Percentiles rank a stretch among this genome's conserved stretches.
These are phyloP conservation scores for Mastigamoeba balamuthi DNA, from an alignment of 78 protist species.

Conservation along the genomic window DNA sequence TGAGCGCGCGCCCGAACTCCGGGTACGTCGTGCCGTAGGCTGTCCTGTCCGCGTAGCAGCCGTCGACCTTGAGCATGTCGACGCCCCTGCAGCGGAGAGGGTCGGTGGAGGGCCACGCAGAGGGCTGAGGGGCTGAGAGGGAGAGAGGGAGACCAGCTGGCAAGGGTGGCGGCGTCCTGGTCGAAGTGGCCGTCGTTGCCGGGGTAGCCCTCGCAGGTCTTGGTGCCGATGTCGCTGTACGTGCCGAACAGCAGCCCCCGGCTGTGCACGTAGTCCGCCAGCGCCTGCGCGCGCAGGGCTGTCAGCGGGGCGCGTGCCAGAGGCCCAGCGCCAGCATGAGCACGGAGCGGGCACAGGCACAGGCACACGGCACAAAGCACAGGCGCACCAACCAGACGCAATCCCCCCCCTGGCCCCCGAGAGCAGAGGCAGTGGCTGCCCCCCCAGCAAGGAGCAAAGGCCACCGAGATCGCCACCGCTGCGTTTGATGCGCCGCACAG, in stretches of 20 bases:
- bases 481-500: no score
- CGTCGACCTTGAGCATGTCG: conserved; percentile 19
- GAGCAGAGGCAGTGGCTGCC: no score
- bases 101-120: background rate
- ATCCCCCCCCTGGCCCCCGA: no score
- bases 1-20: conserved; percentile 12
- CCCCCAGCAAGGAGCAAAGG: no score
- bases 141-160: conserved; percentile 7
- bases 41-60: background rate
- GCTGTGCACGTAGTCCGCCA: background rate
- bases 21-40: conserved; percentile 2
- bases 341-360: background rate
- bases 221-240: conserved; percentile 16
- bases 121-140: no score
- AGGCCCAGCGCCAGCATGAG: background rate
- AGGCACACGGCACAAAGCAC: no score
- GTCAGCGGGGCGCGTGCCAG: background rate
- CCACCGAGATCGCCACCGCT: no score
- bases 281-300: no score
- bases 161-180: conserved; percentile 32
- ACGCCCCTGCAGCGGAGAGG: conserved; percentile 9
- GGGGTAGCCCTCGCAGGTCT: conserved; percentile 65
- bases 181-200: conserved; percentile 26
- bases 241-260: background rate
- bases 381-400: no score